These are phyloP conservation scores for Tuber aestivum DNA, from an alignment of 495 filamentous ascomycete genomes.

Conservation along the genomic window DNA sequence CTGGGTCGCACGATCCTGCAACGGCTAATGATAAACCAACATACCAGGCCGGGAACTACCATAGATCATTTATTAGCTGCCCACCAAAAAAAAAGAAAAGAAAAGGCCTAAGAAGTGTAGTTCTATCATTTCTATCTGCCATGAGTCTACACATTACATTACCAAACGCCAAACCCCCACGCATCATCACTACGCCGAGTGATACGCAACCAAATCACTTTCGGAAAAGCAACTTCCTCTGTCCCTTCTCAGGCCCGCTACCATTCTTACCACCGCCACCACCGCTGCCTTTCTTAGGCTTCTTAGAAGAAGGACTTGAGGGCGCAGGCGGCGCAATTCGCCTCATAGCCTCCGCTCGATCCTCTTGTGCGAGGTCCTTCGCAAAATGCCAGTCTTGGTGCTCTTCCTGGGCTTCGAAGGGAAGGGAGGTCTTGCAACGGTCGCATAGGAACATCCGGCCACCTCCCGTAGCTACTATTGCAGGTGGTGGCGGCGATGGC, in stretches of 20 bases:
- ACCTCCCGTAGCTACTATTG: neutral
- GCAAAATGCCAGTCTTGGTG: slow-evolving; percentile 97
- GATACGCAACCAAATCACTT: slow-evolving; percentile 43
- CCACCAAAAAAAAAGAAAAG: neutral
- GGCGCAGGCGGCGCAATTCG: slow-evolving; percentile 1
- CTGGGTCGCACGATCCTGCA: neutral
- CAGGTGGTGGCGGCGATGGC: neutral
- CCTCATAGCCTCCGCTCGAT: slow-evolving; percentile 21
- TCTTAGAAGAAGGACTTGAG: slow-evolving; percentile 42
- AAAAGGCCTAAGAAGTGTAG: neutral
- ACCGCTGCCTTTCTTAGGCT: slow-evolving; percentile 42
- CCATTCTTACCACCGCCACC: slow-evolving; percentile 39
- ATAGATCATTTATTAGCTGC: neutral
- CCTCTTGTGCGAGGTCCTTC: slow-evolving; percentile 60
- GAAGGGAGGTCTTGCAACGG: slow-evolving; percentile 58
- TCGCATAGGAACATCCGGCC: neutral
- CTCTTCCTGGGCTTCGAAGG: slow-evolving; percentile 57
- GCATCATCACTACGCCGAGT: neutral
- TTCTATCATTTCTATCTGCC: neutral
- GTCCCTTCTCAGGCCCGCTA: slow-evolving; percentile 59
- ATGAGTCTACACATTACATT: neutral
- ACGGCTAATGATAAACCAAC: neutral
- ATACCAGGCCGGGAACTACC: neutral
- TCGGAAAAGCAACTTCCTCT: slow-evolving; percentile 68
- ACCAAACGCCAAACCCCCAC: neutral